Base-by-base conservation (phyloP, 257 asterid species). In the Coffea canephora region DNA sequence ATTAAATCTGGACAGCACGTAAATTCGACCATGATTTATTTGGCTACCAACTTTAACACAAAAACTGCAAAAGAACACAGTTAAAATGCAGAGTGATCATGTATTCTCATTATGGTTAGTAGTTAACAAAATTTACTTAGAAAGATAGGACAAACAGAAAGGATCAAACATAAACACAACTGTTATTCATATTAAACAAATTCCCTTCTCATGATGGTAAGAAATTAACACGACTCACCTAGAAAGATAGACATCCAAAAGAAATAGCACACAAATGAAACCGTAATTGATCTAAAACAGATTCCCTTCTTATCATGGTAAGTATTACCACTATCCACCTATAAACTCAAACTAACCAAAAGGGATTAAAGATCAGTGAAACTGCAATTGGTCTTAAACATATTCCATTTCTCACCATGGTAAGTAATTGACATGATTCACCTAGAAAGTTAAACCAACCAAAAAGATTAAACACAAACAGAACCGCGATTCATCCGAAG, bases 11-110 rank as follows among this genome's bases (percentile, higher is more conserved):
- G 75, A 23, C 54, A 74, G 85, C 77, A 69, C 48, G 64, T 83
- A 77, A 85, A 79, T 65, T 71, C 85, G 72, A 82, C 45, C 90
- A 84, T 86, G 11, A 39, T 23, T 43, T 43, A 14, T 15, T 75
- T 64, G 70, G 13, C 25, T 23, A 43, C 23, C 48, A n/a, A 34
- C 45, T 15, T 6, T 9, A 57, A 55, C 41, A 9, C 12, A 18
- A 43, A 36, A 41, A 5, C 71, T 75, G 70, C 78, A 75, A 74
- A 43, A 41, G 10, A 75, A 49, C 78, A 41, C 14, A 75, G 50
- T 41, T 66, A n/a, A 75, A 57, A 62, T 31, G 23, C 41, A 36
- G 36, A 55, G 34, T 31, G 57, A 39, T 59, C 31, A 57, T 34
- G 49, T 54, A 8, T 39, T 31, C 36, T 54, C 69, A 71, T 45